A percentile compares a stretch with the other conserved stretches of the same genome.
Evolutionary conservation across 2,329 filamentous ascomycete species (phyloP).

Genomic region (Fusarium circinatum): DNA sequence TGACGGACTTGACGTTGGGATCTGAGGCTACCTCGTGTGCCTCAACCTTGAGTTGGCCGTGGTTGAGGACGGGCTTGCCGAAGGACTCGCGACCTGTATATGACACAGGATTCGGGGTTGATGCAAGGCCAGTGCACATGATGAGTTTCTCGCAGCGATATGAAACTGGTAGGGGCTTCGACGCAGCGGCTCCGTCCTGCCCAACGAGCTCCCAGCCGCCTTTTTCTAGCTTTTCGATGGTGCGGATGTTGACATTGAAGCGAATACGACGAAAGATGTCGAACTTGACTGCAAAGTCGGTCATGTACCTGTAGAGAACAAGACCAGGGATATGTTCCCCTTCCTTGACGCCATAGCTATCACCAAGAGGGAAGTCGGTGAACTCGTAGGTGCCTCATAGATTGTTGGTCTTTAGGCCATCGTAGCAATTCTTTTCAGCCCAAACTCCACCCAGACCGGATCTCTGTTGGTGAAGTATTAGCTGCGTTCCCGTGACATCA

Average conservation of each 20-base stretch:
- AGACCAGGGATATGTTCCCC: neutral
- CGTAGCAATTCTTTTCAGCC: neutral
- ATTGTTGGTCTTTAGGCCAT: neutral
- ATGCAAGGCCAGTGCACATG: neutral
- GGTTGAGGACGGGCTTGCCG: neutral
- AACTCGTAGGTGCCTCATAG: neutral
- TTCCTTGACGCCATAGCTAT: neutral
- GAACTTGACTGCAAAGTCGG: neutral
- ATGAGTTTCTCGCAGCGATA: neutral
- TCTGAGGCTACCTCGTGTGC: neutral
- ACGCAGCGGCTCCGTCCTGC: accelerated
- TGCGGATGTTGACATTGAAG: neutral
- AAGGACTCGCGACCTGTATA: neutral
- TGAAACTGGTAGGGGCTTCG: accelerated
- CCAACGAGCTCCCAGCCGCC: neutral
- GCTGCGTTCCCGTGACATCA: accelerated
- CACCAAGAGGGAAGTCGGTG: neutral
- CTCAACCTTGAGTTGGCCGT: neutral
- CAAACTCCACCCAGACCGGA: neutral
- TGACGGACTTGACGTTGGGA: neutral
- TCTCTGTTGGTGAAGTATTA: neutral
- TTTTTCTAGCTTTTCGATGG: neutral
- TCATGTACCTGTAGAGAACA: neutral
- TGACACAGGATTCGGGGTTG: neutral
- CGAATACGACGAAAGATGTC: neutral